Evolutionary conservation across 2,329 filamentous ascomycete species (phyloP).

Genomic region (Ramularia collo-cygni): DNA sequence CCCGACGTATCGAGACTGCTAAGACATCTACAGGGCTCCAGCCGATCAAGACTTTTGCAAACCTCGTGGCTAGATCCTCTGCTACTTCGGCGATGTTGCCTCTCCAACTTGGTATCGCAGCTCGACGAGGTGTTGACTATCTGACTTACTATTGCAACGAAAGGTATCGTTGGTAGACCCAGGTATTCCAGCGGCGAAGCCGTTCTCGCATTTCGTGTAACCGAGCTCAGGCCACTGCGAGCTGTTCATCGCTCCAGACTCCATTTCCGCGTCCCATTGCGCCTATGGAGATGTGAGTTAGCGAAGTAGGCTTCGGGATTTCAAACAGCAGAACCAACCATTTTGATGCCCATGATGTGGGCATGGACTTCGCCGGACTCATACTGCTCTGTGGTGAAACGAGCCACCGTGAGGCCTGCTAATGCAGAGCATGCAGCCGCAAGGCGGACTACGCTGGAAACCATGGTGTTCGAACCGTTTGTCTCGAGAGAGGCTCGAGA

Average conservation of each 20-base stretch:
- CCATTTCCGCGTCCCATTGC: conserved; percentile 31
- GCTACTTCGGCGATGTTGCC: no score
- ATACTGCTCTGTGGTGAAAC: conserved; percentile 15
- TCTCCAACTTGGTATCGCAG: no score
- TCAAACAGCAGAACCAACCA: conserved; percentile 12
- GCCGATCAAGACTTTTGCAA: no score
- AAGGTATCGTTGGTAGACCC: conserved; percentile 27
- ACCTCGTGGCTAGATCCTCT: no score
- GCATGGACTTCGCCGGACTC: conserved; percentile 17
- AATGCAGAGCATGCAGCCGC: conserved; percentile 11
- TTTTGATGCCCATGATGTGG: conserved; percentile 20
- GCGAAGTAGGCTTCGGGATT: no score
- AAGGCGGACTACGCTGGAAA: conserved; percentile 3
- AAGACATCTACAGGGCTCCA: no score
- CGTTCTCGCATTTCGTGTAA: conserved; percentile 23
- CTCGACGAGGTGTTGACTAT: no score
- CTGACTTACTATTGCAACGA: conserved; percentile 41
- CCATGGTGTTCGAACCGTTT: conserved; percentile 11
- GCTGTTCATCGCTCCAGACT: conserved; percentile 31
- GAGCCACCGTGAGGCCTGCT: conserved; percentile 8
- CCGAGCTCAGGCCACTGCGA: conserved; percentile 34
- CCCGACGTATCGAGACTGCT: no score
- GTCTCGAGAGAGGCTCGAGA: not conserved
- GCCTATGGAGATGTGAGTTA: no score
- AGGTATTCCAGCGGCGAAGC: conserved; percentile 15